phyloP scores from a whole-genome alignment of 2,329 filamentous ascomycete species.

The Chaetoscypha palmicola region DNA sequence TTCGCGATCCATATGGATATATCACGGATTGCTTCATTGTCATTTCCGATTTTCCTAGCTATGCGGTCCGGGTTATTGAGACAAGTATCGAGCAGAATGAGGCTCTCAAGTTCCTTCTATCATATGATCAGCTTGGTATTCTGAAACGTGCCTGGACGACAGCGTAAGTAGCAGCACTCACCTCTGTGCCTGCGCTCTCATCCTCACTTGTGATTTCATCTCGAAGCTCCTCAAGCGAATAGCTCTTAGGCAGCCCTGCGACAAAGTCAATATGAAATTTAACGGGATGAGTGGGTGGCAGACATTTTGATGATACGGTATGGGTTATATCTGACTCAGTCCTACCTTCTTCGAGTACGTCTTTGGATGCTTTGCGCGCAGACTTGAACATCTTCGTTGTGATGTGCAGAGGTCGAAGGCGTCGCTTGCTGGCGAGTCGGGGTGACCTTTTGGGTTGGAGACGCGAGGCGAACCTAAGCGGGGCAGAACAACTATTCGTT shows the following conservation, averaged over 20 bases:
- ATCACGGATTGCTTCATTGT: constrained; percentile 7
- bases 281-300: too few relatives aligned
- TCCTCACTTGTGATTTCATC: constrained; percentile 5
- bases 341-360: too few relatives aligned
- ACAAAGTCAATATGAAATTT: constrained; percentile 8
- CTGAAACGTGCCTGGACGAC: too few relatives aligned
- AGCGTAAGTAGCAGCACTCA: too few relatives aligned
- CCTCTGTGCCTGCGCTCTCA: neutral
- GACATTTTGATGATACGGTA: too few relatives aligned
- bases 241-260: constrained; percentile 18
- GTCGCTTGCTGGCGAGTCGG: too few relatives aligned
- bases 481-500: too few relatives aligned
- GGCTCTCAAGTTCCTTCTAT: constrained; percentile 19
- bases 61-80: constrained; percentile 13
- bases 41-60: constrained; percentile 10
- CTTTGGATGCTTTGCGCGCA: constrained; percentile 1
- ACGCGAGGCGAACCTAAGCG: too few relatives aligned
- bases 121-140: constrained; percentile 20
- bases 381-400: constrained; percentile 7
- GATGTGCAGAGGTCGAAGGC: too few relatives aligned
- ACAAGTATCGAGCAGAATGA: constrained; percentile 23
- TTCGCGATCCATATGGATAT: constrained; percentile 22
- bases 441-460: too few relatives aligned
- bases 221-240: constrained; percentile 15
- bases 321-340: neutral